Evolutionary conservation across 2,329 filamentous ascomycete species (phyloP), one percentile per base, ranked within the genome.

Genomic region (Arthrobotrys pseudoclavata): DNA sequence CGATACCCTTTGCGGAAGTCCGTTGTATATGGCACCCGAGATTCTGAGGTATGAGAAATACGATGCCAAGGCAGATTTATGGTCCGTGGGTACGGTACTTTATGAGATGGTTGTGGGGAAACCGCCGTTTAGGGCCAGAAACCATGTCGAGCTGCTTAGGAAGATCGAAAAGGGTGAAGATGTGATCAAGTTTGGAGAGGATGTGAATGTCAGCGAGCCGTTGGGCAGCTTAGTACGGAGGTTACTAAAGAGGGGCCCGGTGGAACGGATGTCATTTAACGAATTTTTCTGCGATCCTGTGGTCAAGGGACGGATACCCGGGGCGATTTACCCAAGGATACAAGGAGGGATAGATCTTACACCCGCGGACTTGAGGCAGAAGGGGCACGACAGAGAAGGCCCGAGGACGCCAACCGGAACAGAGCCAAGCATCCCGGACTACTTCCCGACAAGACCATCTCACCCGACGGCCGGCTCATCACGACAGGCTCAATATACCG

Each of bases 21-120:
- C 96, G 9, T 86, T 99, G 26, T 99, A 99, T 85, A 99, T 99
- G 96, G 96, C 96, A 0, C 96, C 96, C 3, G 96, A 99, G 85
- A 99, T 99, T 79, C 86, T 99, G 79, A 91, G 94, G 76, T 99
- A 98, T 82, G 94, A 99, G 84, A 95, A 95, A 82, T 99, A 99
- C 84, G 95, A 97, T 85, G 93, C 95, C 79, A 97, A 97, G 84
- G 95, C 94, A 55, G 96, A 99, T 85, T 86, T 99, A 37, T 99
- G 96, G 96, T 99, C 96, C 22, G 93, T 97, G 37, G 96, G 96
- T 62, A 97, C 96, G 18, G 96, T 99, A 7, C 86, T 97, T 24
- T 97, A 93, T 83, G 96, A 99, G 85, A 97, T 99, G 94, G 90
- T 96, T 78, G 92, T 91, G 5, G 95, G 94, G 66, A 91, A 89